Conservation (phyloP, 768 basidiomycete genomes). For the Pseudohyphozyma bogoriensis region DNA sequence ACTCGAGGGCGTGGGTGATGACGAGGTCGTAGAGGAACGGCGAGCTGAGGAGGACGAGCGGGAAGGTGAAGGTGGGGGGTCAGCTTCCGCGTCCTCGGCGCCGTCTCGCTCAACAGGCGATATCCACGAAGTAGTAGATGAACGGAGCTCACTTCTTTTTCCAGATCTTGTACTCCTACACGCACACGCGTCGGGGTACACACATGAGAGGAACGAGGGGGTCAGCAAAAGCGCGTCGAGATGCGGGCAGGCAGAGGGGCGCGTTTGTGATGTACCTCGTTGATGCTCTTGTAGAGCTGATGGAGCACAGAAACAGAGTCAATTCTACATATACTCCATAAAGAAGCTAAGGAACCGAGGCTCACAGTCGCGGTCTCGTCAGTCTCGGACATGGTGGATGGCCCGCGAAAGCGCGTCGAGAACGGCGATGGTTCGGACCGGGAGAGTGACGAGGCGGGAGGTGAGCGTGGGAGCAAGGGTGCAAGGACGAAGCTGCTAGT, state of each 20-base stretch:
- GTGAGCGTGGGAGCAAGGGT: too few relatives aligned
- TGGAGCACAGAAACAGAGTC: background rate
- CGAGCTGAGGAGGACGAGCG: conserved; percentile 48
- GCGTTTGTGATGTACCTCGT: conserved; percentile 15
- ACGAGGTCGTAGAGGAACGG: conserved; percentile 97
- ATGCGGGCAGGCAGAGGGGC: background rate
- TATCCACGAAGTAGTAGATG: background rate
- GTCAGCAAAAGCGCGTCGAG: background rate
- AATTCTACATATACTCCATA: background rate
- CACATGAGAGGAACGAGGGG: too few relatives aligned
- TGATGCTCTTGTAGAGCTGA: conserved; percentile 30
- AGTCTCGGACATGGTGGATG: conserved; percentile 11
- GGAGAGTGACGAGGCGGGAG: too few relatives aligned
- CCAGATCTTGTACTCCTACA: conserved; percentile 33
- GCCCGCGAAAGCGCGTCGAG: background rate
- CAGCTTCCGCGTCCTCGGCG: too few relatives aligned
- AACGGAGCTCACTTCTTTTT: conserved; percentile 24
- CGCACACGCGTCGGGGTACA: background rate
- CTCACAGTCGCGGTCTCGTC: conserved; percentile 24
- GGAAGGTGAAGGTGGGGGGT: background rate
- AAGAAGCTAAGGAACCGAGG: background rate
- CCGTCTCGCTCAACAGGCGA: too few relatives aligned
- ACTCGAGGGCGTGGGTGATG: conserved; percentile 93
- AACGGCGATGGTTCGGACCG: too few relatives aligned
- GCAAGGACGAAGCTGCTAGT: too few relatives aligned